Evolutionary conservation across 306 rosid genomes (phyloP).

Genomic region (Gynostemma pentaphyllum): DNA sequence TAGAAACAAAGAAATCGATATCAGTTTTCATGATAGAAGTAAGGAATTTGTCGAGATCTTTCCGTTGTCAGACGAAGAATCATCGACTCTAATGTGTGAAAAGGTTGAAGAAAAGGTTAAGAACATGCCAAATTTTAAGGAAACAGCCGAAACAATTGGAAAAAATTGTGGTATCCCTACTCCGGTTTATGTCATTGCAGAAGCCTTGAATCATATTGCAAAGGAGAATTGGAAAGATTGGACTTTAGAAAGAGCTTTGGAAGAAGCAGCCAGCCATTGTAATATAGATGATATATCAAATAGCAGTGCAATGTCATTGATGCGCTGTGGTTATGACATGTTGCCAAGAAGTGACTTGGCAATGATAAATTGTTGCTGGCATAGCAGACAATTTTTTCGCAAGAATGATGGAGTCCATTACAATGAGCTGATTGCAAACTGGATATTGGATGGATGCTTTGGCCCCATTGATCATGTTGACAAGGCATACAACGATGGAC

Average conservation of each 20-base stretch:
- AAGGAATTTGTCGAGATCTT: background rate
- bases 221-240: background rate
- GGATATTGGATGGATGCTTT: slow-evolving; percentile 31
- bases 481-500: slow-evolving; percentile 18
- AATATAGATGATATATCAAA: background rate
- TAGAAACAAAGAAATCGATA: background rate
- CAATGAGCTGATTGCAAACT: slow-evolving; percentile 25
- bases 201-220: slow-evolving; percentile 8
- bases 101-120: too few relatives aligned
- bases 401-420: slow-evolving; percentile 15
- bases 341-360: background rate
- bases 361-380: slow-evolving; percentile 17
- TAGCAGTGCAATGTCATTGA: background rate
- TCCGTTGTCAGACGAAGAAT: background rate
- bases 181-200: too few relatives aligned
- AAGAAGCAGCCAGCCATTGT: slow-evolving; percentile 1
- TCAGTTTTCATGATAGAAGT: background rate
- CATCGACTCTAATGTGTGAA: too few relatives aligned
- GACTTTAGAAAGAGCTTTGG: slow-evolving; percentile 2
- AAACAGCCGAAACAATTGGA: too few relatives aligned
- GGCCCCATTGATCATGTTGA: slow-evolving; percentile 7
- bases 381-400: slow-evolving; percentile 10
- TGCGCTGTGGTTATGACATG: slow-evolving; percentile 11
- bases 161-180: too few relatives aligned
- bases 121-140: too few relatives aligned